Evolutionary conservation across 495 filamentous ascomycete genomes (phyloP).

Genomic region (Aspergillus nidulans): DNA sequence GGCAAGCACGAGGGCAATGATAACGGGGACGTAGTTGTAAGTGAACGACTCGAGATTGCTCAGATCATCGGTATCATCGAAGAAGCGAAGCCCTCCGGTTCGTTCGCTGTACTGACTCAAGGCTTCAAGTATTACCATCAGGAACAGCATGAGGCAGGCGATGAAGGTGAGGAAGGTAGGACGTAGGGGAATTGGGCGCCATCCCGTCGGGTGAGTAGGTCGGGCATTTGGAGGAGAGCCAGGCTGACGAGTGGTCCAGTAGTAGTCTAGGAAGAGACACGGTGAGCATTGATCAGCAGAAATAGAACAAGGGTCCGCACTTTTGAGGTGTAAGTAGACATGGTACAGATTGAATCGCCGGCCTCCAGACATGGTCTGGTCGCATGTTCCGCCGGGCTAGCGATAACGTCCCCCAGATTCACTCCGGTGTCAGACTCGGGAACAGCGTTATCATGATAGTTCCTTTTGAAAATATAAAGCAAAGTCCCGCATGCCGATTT

Average conservation of each 20-base stretch:
- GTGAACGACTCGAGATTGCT: slow-evolving; percentile 30
- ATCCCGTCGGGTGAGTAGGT: slow-evolving; percentile 18
- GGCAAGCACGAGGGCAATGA: slow-evolving; percentile 31
- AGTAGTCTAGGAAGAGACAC: neutral
- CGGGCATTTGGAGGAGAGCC: slow-evolving; percentile 12
- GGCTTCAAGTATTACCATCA: slow-evolving; percentile 27
- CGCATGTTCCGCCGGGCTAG: slow-evolving; percentile 14
- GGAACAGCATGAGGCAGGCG: slow-evolving; percentile 22
- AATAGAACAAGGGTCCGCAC: neutral
- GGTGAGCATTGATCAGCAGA: neutral
- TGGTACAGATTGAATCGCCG: slow-evolving; percentile 9
- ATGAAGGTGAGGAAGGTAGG: slow-evolving; percentile 28
- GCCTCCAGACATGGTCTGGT: slow-evolving; percentile 17
- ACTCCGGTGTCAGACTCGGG: slow-evolving; percentile 5
- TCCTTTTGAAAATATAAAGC: too few relatives aligned
- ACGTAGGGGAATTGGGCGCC: slow-evolving; percentile 37
- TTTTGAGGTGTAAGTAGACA: slow-evolving; percentile 11
- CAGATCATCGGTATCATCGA: slow-evolving; percentile 31
- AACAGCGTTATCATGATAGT: slow-evolving; percentile 3
- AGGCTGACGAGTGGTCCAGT: slow-evolving; percentile 2
- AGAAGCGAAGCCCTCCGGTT: slow-evolving; percentile 31
- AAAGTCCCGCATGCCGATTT: neutral
- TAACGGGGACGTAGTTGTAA: slow-evolving; percentile 40
- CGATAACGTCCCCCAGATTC: slow-evolving; percentile 4
- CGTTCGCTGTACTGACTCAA: slow-evolving; percentile 33